Evolutionary conservation across 1,284 basidiomycete genomes (phyloP).

Genomic region (Puccinia novopanici): DNA sequence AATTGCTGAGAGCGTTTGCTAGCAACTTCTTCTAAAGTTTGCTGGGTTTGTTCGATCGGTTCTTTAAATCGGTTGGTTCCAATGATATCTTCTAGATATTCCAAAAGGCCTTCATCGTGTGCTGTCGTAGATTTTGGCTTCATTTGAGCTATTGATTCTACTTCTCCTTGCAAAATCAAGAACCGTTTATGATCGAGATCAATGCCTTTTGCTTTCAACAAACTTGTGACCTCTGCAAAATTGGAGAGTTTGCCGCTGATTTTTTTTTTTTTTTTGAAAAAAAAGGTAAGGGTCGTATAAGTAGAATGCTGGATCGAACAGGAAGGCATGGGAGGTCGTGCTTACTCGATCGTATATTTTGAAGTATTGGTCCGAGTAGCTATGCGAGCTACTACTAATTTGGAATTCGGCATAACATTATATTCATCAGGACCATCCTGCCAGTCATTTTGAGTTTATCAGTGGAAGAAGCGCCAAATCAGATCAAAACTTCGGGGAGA

Average conservation of each 20-base stretch:
- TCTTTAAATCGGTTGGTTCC: conserved; percentile 87
- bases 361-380: conserved; percentile 88
- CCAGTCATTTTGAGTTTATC: background rate
- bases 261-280: conserved; percentile 65
- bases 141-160: conserved; percentile 98
- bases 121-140: conserved; percentile 92
- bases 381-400: conserved; percentile 80
- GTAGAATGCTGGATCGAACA: background rate
- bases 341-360: conserved; percentile 68
- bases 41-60: conserved; percentile 80
- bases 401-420: conserved; percentile 77
- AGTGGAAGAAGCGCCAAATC: background rate
- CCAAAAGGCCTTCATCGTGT: conserved; percentile 93
- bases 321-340: background rate
- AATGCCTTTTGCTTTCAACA: conserved; percentile 90
- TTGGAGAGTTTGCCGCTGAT: conserved; percentile 70
- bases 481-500: background rate
- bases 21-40: conserved; percentile 79
- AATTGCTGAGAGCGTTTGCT: conserved; percentile 83
- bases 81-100: conserved; percentile 97
- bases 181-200: conserved; percentile 98
- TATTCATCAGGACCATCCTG: conserved; percentile 89
- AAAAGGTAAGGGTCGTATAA: background rate
- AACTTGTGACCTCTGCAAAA: conserved; percentile 83
- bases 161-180: conserved; percentile 97